Evolutionary conservation across 345 rosid genomes (phyloP).

Genomic region (Eucalyptus caleyi): DNA sequence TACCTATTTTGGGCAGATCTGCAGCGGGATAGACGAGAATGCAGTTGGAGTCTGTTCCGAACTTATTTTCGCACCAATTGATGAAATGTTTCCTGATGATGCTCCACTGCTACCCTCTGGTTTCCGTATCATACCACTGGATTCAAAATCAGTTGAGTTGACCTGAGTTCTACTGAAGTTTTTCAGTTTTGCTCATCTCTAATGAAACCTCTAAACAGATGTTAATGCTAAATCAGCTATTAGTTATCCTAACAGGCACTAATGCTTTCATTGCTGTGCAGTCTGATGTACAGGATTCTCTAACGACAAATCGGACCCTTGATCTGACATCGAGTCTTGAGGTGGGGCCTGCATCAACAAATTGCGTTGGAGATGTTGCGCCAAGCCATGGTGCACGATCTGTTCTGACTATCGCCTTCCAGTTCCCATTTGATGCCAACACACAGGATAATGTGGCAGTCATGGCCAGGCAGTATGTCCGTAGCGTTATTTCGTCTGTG

Average conservation of each 20-base stretch:
- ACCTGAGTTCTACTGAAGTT: background rate
- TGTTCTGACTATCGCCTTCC: constrained; percentile 94
- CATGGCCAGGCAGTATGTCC: constrained; percentile 91
- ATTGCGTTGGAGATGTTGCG: constrained; percentile 36
- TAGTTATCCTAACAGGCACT: background rate
- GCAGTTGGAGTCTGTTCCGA: constrained; percentile 91
- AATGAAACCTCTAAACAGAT: background rate
- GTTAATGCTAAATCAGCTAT: background rate
- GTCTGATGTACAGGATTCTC: constrained; percentile 51
- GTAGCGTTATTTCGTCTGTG: constrained; percentile 85
- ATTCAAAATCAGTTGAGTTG: constrained; percentile 65
- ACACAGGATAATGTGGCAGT: constrained; percentile 86
- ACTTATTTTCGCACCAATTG: constrained; percentile 93
- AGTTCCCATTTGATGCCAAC: constrained; percentile 84
- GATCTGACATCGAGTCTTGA: constrained; percentile 95
- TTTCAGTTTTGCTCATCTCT: background rate
- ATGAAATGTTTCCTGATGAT: constrained; percentile 98
- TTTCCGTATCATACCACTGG: constrained; percentile 85
- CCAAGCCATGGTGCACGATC: constrained; percentile 46
- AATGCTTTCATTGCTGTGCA: constrained; percentile 6
- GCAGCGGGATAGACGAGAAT: constrained; percentile 90
- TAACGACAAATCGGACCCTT: constrained; percentile 50
- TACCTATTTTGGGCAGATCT: constrained; percentile 35
- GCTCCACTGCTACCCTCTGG: constrained; percentile 97
- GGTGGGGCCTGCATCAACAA: constrained; percentile 56